A percentile compares a stretch with the other conserved stretches of the same genome.
These are phyloP conservation scores for Suhomyces choctaworum DNA, from an alignment of 1,139 yeast species.

Conservation along the genomic window DNA sequence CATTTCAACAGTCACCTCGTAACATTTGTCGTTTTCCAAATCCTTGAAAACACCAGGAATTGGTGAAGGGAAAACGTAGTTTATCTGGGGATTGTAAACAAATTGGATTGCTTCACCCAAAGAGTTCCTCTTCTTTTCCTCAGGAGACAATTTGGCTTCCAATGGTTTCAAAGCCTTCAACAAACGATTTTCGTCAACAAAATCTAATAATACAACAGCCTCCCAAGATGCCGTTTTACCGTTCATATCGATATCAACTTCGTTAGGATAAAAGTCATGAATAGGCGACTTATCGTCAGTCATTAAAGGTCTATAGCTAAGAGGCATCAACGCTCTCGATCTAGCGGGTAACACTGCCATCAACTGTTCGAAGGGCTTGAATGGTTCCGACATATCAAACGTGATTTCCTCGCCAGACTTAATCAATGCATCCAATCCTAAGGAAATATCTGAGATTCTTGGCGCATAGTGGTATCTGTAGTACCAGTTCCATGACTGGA, in stretches of 20 bases:
- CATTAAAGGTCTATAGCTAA: constrained; percentile 78
- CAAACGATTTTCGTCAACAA: constrained; percentile 82
- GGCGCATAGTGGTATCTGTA: constrained; percentile 89
- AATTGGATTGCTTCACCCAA: constrained; percentile 72
- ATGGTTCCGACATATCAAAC: constrained; percentile 75
- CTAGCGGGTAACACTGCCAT: constrained; percentile 98
- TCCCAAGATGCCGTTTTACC: constrained; percentile 98
- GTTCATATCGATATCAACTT: constrained; percentile 86
- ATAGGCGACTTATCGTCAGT: constrained; percentile 88
- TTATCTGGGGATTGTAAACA: constrained; percentile 74
- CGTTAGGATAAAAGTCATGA: constrained; percentile 84
- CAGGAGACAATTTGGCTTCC: constrained; percentile 61
- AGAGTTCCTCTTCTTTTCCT: constrained; percentile 70
- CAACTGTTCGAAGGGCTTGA: constrained; percentile 91
- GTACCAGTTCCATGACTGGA: constrained; percentile 95
- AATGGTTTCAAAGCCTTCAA: constrained; percentile 67
- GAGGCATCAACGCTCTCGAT: constrained; percentile 79
- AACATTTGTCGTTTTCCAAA: constrained; percentile 75
- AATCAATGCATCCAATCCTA: constrained; percentile 61
- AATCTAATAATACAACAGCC: constrained; percentile 92
- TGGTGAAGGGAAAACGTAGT: constrained; percentile 71
- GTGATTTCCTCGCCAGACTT: constrained; percentile 43
- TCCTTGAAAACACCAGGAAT: constrained; percentile 77
- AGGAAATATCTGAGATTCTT: constrained; percentile 78
- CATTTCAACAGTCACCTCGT: constrained; percentile 54